Conservation (phyloP, 1,139 yeast species). For the Blastobotrys illinoisensis region DNA sequence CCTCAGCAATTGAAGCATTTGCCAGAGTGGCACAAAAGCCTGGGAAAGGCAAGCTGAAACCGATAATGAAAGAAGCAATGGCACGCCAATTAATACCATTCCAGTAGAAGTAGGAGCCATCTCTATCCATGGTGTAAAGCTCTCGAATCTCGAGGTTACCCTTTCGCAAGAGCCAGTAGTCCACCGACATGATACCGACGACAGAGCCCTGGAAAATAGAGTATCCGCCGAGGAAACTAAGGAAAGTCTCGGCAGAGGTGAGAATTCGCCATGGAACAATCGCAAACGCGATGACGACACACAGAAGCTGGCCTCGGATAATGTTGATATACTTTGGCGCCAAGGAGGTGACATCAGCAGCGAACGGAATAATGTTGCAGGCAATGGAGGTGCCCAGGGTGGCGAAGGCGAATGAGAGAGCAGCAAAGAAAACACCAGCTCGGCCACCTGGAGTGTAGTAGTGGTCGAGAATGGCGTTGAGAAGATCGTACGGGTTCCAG, state of each 20-base stretch:
- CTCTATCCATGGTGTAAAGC: slow-evolving; percentile 20
- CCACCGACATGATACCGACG: slow-evolving; percentile 31
- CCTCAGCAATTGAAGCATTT: slow-evolving; percentile 10
- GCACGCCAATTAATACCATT: slow-evolving; percentile 38
- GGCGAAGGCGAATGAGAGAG: slow-evolving; percentile 68
- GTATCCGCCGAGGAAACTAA: slow-evolving; percentile 32
- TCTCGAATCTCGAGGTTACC: slow-evolving; percentile 26
- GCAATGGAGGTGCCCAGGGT: slow-evolving; percentile 70
- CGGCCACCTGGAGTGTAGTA: slow-evolving; percentile 34
- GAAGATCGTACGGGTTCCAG: slow-evolving; percentile 39
- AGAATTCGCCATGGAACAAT: slow-evolving; percentile 37
- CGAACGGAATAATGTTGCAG: slow-evolving; percentile 56
- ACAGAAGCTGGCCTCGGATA: slow-evolving; percentile 39
- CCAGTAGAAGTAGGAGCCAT: slow-evolving; percentile 33
- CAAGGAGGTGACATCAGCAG: slow-evolving; percentile 53
- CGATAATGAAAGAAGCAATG: slow-evolving; percentile 30
- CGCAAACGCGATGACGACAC: slow-evolving; percentile 25
- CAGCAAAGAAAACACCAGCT: slow-evolving; percentile 73
- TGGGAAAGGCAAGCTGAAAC: slow-evolving; percentile 31
- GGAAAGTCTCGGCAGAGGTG: slow-evolving; percentile 30
- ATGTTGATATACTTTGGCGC: slow-evolving; percentile 49
- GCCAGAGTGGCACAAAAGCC: slow-evolving; percentile 26
- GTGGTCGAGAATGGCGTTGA: slow-evolving; percentile 29
- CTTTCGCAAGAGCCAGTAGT: slow-evolving; percentile 28
- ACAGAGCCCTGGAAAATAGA: slow-evolving; percentile 34